These are phyloP conservation scores for Madurella fahalii DNA, from an alignment of 2,329 filamentous ascomycete genomes.

Conservation along the genomic window DNA sequence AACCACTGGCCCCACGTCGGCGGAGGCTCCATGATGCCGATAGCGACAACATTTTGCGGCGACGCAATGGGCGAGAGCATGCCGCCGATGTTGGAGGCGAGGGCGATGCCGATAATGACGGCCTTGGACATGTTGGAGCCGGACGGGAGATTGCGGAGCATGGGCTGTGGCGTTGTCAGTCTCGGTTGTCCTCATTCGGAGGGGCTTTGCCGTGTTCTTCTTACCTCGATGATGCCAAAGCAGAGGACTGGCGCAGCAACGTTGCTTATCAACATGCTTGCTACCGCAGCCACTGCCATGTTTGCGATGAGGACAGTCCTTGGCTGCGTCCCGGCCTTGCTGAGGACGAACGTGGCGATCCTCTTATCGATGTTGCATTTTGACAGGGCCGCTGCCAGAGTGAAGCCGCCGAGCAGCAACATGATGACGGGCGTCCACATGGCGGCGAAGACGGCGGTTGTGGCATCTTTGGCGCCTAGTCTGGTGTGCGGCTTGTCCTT, in stretches of 20 bases:
- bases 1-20: constrained; percentile 97
- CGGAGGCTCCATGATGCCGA: constrained; percentile 89
- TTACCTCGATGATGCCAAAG: constrained; percentile 92
- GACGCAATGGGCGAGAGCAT: constrained; percentile 96
- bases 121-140: constrained; percentile 94
- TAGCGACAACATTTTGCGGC: constrained; percentile 93
- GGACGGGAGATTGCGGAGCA: constrained; percentile 85
- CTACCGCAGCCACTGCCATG: constrained; percentile 97
- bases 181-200: constrained; percentile 5
- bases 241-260: constrained; percentile 95
- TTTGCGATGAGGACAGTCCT: constrained; percentile 88
- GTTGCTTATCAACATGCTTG: constrained; percentile 99
- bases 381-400: constrained; percentile 87
- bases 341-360: constrained; percentile 91
- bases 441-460: constrained; percentile 79
- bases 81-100: constrained; percentile 92
- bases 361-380: constrained; percentile 98
- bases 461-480: constrained; percentile 74
- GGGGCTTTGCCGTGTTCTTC: constrained; percentile 19
- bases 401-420: constrained; percentile 93
- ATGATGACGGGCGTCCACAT: constrained; percentile 99
- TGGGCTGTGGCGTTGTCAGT: constrained; percentile 49
- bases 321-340: constrained; percentile 90
- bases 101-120: constrained; percentile 88
- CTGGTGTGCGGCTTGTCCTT: constrained; percentile 65